These are phyloP conservation scores for Acanthamoeba culbertsoni DNA, from an alignment of 208 protist species.

Conservation along the genomic window DNA sequence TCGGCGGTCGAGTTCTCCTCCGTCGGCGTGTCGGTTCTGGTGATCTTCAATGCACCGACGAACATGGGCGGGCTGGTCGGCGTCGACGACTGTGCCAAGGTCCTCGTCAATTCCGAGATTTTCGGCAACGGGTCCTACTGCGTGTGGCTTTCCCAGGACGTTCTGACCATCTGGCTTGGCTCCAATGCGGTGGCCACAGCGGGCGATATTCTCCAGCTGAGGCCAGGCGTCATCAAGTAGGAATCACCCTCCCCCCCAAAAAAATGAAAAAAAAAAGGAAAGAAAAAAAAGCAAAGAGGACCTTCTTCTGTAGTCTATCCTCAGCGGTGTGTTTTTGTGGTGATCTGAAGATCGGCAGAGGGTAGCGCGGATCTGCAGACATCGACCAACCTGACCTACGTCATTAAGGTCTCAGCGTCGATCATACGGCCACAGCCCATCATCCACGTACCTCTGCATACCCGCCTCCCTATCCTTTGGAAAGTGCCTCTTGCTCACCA, in stretches of 20 bases:
- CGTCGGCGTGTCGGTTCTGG: neutral
- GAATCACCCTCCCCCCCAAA: too few relatives aligned
- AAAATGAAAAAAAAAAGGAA: too few relatives aligned
- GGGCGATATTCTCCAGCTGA: neutral
- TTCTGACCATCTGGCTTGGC: neutral
- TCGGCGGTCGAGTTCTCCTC: neutral
- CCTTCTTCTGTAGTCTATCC: too few relatives aligned
- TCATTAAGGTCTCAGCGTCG: neutral
- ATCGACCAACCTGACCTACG: neutral
- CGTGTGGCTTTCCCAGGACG: neutral
- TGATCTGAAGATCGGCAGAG: neutral
- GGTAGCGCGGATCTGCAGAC: neutral
- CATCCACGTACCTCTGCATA: neutral
- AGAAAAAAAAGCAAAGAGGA: too few relatives aligned
- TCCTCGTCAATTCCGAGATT: neutral
- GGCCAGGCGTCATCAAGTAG: neutral
- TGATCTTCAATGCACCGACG: neutral
- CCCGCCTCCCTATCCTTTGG: neutral
- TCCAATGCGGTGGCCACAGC: neutral
- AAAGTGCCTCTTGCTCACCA: neutral
- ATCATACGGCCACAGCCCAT: neutral
- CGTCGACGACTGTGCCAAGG: neutral
- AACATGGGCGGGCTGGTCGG: conserved; percentile 6
- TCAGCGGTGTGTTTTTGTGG: too few relatives aligned
- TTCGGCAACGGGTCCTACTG: neutral